A percentile compares a stretch with the other conserved stretches of the same genome.
Evolutionary conservation across 768 basidiomycete genomes (phyloP).

Genomic region (Agaricus sinodeliciosus): DNA sequence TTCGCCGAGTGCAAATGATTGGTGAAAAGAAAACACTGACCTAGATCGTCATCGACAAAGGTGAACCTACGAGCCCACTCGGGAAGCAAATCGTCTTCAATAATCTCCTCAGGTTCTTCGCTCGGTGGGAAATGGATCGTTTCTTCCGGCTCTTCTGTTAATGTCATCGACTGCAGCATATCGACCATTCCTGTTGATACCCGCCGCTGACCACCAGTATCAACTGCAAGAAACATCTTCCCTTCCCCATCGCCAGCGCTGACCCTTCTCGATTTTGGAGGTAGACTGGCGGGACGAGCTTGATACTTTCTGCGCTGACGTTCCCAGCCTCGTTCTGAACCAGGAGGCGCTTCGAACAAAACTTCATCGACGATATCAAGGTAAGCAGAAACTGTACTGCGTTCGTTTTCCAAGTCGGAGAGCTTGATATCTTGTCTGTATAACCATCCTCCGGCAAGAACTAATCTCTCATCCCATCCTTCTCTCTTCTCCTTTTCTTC

Average conservation of each 20-base stretch:
- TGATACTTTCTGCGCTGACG: conserved; percentile 17
- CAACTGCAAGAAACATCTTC: conserved; percentile 13
- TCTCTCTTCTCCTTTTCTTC: conserved; percentile 50
- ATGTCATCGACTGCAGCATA: conserved; percentile 39
- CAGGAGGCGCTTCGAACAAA: conserved; percentile 57
- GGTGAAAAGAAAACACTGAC: conserved; percentile 30
- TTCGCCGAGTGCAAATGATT: too few relatives aligned
- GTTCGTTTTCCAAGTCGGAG: conserved; percentile 49
- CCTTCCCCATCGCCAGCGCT: conserved; percentile 37
- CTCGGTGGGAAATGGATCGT: conserved; percentile 36
- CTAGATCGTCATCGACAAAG: conserved; percentile 52
- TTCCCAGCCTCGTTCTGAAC: conserved; percentile 39
- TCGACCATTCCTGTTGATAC: conserved; percentile 57
- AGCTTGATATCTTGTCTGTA: conserved; percentile 62
- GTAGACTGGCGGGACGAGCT: conserved; percentile 2
- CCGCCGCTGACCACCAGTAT: conserved; percentile 35
- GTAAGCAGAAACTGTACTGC: conserved; percentile 50
- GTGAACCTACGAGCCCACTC: conserved; percentile 63
- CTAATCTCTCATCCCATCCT: conserved; percentile 75
- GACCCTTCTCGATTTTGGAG: conserved; percentile 38
- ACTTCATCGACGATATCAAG: conserved; percentile 77
- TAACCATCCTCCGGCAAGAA: conserved; percentile 78
- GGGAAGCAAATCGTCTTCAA: conserved; percentile 71
- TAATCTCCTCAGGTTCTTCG: conserved; percentile 30
- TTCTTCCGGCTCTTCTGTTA: conserved; percentile 53